phyloP scores from a whole-genome alignment of 2,329 filamentous ascomycete species.

The Malbranchea zuffiana region DNA sequence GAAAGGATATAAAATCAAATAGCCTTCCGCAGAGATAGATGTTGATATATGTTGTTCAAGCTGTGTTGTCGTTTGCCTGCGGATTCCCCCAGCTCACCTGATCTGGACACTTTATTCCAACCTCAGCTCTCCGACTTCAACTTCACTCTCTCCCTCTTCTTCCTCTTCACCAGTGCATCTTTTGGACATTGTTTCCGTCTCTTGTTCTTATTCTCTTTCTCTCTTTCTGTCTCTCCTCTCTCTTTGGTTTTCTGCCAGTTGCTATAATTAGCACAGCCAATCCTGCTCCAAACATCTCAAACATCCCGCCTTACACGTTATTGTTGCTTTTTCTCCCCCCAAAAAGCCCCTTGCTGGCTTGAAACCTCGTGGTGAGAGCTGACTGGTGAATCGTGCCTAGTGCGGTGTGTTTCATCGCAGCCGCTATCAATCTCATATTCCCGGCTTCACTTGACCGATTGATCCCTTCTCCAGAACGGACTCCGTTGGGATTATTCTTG shows the following conservation, averaged over 20 bases:
- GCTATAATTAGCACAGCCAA: slow-evolving; percentile 7
- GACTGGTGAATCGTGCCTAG: background rate
- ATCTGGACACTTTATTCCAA: too few species aligned
- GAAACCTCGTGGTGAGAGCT: slow-evolving; percentile 4
- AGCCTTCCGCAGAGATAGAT: too few species aligned
- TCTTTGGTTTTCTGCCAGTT: background rate
- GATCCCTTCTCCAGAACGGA: background rate
- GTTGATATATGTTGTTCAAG: too few species aligned
- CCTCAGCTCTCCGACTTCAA: slow-evolving; percentile 1
- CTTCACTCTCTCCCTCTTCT: background rate
- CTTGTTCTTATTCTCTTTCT: background rate
- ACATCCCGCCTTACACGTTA: background rate
- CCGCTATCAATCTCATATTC: background rate
- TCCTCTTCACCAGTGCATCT: too few species aligned
- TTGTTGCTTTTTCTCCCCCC: background rate
- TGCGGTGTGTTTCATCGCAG: slow-evolving; percentile 11
- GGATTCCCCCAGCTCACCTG: too few species aligned
- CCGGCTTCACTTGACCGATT: background rate
- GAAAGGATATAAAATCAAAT: too few species aligned
- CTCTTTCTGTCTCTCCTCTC: background rate
- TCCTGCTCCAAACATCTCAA: background rate
- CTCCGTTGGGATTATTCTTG: too few species aligned
- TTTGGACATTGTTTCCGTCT: too few species aligned
- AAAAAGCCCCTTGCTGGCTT: background rate
- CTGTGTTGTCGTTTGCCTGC: too few species aligned